phyloP scores from a whole-genome alignment of 1,139 yeast genomes.

The Oligophagozyma castellii region DNA sequence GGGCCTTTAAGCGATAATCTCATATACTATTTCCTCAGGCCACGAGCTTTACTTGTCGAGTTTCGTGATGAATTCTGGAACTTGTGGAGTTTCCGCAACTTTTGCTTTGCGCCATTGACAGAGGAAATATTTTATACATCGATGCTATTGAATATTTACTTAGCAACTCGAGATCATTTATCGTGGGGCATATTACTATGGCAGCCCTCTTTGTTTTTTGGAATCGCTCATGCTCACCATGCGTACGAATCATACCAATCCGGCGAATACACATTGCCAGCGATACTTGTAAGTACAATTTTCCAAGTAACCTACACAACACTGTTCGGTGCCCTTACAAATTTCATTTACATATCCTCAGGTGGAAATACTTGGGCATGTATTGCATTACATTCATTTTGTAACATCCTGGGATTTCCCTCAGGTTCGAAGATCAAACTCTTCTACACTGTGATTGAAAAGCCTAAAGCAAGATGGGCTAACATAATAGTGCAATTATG shows the following conservation, averaged over 20 bases:
- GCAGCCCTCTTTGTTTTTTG: conserved; percentile 61
- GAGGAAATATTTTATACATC: conserved; percentile 79
- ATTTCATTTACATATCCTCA: conserved; percentile 40
- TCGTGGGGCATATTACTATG: conserved; percentile 24
- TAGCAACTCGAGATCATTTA: conserved; percentile 25
- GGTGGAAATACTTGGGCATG: conserved; percentile 48
- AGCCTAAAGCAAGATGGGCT: conserved; percentile 2
- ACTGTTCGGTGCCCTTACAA: conserved; percentile 66
- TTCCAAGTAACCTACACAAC: conserved; percentile 66
- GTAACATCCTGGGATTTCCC: conserved; percentile 78
- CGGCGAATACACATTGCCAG: conserved; percentile 18
- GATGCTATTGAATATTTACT: conserved; percentile 31
- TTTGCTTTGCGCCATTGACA: conserved; percentile 68
- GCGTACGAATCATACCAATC: conserved; percentile 40
- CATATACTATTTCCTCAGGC: conserved; percentile 22
- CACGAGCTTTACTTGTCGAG: conserved; percentile 12
- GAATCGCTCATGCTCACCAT: conserved; percentile 88
- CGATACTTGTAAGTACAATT: conserved; percentile 30
- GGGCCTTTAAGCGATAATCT: conserved; percentile 42
- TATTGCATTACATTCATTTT: conserved; percentile 50
- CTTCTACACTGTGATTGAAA: conserved; percentile 9
- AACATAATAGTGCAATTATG: conserved; percentile 10
- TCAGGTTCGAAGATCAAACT: conserved; percentile 11
- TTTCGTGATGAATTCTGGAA: conserved; percentile 23
- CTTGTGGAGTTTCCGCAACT: conserved; percentile 47